phyloP scores from a whole-genome alignment of 441 rosid genomes.

The Adansonia gregorii region DNA sequence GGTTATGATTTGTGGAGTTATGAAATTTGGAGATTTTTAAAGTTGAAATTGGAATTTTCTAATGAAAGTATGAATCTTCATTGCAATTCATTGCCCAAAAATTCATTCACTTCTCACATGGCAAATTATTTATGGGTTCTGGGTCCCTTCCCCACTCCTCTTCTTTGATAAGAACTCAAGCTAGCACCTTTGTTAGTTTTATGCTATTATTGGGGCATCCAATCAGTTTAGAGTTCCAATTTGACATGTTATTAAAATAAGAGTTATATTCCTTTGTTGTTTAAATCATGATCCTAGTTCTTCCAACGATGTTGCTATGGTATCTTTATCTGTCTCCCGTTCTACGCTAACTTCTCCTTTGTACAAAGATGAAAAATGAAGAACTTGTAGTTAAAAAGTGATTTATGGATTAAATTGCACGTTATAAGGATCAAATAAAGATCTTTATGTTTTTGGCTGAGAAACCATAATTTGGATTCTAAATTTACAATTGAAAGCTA shows the following conservation, averaged over 20 bases:
- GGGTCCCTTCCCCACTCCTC: not conserved
- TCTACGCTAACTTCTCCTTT: no score
- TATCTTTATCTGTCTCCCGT: not conserved
- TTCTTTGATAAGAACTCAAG: not conserved
- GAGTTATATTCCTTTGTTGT: not conserved
- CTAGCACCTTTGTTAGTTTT: not conserved
- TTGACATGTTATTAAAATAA: not conserved
- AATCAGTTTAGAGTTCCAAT: not conserved
- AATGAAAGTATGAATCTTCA: not conserved
- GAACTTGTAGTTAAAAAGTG: conserved; percentile 14
- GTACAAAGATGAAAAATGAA: not conserved
- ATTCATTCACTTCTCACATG: not conserved
- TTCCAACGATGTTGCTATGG: not conserved
- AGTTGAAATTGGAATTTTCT: not conserved
- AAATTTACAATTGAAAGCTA: not conserved
- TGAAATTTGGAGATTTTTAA: not conserved
- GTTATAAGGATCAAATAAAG: not conserved
- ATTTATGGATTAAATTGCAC: no score
- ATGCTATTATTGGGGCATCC: not conserved
- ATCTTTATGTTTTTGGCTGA: not conserved
- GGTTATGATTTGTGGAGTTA: conserved; percentile 23
- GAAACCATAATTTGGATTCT: not conserved
- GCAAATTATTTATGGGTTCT: not conserved
- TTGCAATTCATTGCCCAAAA: not conserved
- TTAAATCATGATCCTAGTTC: conserved; percentile 1